Evolutionary conservation across 2,329 filamentous ascomycete species (phyloP).

Genomic region (Juglanconis oblonga): DNA sequence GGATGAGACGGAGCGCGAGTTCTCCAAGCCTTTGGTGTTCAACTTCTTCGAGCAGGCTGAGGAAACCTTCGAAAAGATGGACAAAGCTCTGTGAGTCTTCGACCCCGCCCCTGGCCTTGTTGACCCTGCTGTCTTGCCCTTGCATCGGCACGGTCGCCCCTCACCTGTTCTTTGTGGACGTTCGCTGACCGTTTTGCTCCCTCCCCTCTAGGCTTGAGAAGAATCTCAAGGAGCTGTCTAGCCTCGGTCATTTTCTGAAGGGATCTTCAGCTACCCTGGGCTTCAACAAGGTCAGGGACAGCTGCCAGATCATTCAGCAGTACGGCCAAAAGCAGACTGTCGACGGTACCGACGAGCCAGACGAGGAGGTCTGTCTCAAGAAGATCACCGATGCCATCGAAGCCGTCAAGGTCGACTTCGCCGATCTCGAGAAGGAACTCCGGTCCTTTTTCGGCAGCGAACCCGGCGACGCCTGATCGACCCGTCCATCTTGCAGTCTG

Average conservation of each 20-base stretch:
- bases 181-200: background rate
- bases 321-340: constrained; percentile 81
- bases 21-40: constrained; percentile 83
- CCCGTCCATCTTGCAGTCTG: background rate
- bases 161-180: background rate
- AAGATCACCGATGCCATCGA: constrained; percentile 69
- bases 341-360: constrained; percentile 64
- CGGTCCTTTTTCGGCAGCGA: constrained; percentile 60
- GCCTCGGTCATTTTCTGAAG: constrained; percentile 93
- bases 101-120: background rate
- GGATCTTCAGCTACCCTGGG: constrained; percentile 94
- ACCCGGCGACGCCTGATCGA: constrained; percentile 5
- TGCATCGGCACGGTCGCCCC: background rate
- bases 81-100: constrained; percentile 70
- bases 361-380: constrained; percentile 65
- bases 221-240: constrained; percentile 73
- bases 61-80: constrained; percentile 82
- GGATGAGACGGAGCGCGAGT: constrained; percentile 77
- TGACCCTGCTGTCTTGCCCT: constrained; percentile 7
- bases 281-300: constrained; percentile 84
- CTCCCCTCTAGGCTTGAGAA: constrained; percentile 53
- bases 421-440: constrained; percentile 68
- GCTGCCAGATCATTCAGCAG: constrained; percentile 95
- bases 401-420: constrained; percentile 73
- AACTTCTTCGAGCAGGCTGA: constrained; percentile 93